These are phyloP conservation scores for Ormosia emarginata DNA, from an alignment of 306 rosid genomes.

Conservation along the genomic window DNA sequence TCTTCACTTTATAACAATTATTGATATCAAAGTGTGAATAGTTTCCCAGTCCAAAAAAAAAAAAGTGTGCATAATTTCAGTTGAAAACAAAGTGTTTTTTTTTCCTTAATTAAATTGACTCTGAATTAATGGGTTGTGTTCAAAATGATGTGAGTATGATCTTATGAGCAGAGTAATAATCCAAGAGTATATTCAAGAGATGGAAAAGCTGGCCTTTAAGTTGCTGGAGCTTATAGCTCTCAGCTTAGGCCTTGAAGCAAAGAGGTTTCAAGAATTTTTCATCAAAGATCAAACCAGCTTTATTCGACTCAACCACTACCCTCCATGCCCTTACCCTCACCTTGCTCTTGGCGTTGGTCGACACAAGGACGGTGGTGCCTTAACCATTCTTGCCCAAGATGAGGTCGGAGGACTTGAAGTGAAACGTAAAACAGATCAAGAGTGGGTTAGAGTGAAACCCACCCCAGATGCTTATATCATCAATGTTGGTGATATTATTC, in stretches of 20 bases:
- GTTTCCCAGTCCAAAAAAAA: no score
- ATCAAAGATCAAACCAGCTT: slow-evolving; percentile 45
- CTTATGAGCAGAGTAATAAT: slow-evolving; percentile 26
- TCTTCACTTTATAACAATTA: background rate
- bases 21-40: background rate
- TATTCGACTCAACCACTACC: slow-evolving; percentile 50
- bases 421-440: slow-evolving; percentile 48
- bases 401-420: slow-evolving; percentile 68
- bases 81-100: background rate
- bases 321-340: slow-evolving; percentile 60
- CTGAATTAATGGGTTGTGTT: background rate
- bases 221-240: slow-evolving; percentile 52
- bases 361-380: slow-evolving; percentile 57
- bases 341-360: slow-evolving; percentile 71
- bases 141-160: background rate
- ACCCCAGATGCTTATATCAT: slow-evolving; percentile 50
- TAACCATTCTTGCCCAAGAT: slow-evolving; percentile 68
- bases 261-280: slow-evolving; percentile 39
- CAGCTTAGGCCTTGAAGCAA: slow-evolving; percentile 49
- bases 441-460: slow-evolving; percentile 60
- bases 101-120: background rate
- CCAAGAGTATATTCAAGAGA: slow-evolving; percentile 46
- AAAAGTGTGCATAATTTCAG: background rate
- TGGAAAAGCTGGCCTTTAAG: slow-evolving; percentile 40
- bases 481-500: slow-evolving; percentile 58